phyloP scores from a whole-genome alignment of 352 stramenopile species.

The Globisporangium emineosum region DNA sequence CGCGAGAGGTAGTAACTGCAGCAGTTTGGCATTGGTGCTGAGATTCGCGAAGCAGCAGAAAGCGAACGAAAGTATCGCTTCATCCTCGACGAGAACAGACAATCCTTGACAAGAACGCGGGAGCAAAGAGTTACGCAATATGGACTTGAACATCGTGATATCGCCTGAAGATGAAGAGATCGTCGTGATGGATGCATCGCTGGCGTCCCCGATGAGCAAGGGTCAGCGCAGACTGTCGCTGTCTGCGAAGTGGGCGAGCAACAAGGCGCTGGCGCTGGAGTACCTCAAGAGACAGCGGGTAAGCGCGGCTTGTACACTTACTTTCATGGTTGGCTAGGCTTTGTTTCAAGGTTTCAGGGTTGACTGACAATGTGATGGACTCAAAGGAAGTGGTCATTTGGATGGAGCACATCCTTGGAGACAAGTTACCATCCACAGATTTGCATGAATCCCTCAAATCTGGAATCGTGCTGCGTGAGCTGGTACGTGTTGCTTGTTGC shows the following conservation, averaged over 20 bases:
- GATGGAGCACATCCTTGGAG: slow-evolving; percentile 67
- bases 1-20: slow-evolving; percentile 1
- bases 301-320: slow-evolving; percentile 2
- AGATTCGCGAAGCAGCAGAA: slow-evolving; percentile 10
- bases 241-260: slow-evolving; percentile 73
- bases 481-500: slow-evolving; percentile 23
- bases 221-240: slow-evolving; percentile 64
- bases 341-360: neutral
- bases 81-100: neutral
- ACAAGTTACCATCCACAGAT: slow-evolving; percentile 48
- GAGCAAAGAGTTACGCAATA: slow-evolving; percentile 17
- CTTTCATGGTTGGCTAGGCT: neutral
- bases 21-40: slow-evolving; percentile 8
- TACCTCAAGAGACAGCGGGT: slow-evolving; percentile 71
- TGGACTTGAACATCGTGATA: slow-evolving; percentile 44
- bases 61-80: slow-evolving; percentile 1
- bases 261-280: slow-evolving; percentile 69
- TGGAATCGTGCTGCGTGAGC: slow-evolving; percentile 70
- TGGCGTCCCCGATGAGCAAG: slow-evolving; percentile 63
- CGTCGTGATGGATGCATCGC: slow-evolving; percentile 15
- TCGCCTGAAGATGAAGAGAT: slow-evolving; percentile 29
- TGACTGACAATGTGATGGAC: neutral
- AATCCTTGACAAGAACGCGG: slow-evolving; percentile 2
- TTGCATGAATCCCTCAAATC: slow-evolving; percentile 69
- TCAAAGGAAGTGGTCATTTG: slow-evolving; percentile 63